Evolutionary conservation across 148 eudicot species (phyloP).

Genomic region (Spergularia marina): DNA sequence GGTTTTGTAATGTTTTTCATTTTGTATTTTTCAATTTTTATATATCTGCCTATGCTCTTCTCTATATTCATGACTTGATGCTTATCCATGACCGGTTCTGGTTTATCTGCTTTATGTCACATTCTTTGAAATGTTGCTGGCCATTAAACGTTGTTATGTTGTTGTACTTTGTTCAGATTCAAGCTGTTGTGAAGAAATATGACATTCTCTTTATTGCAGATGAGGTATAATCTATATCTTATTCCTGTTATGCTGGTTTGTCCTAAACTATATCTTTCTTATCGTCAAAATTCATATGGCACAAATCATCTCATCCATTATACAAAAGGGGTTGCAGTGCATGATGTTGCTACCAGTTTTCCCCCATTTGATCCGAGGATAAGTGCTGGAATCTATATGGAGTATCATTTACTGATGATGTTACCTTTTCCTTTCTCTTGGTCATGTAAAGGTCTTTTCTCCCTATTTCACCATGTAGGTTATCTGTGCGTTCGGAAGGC

Average conservation of each 20-base stretch:
- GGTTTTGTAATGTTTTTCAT: not conserved
- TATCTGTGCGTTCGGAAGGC: slow-evolving; percentile 96
- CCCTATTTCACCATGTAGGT: slow-evolving; percentile 44
- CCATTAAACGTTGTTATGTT: not conserved
- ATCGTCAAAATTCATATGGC: slow-evolving; percentile 4
- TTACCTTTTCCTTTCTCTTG: slow-evolving; percentile 6
- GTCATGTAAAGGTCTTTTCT: slow-evolving; percentile 12
- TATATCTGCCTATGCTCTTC: not conserved
- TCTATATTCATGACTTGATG: not conserved
- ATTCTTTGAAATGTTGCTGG: not conserved
- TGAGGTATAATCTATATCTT: slow-evolving; percentile 53
- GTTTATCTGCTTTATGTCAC: not conserved
- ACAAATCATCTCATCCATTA: not conserved
- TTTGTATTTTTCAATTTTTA: not conserved
- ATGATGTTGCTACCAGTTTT: not conserved
- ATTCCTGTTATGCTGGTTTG: not conserved
- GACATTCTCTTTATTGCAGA: slow-evolving; percentile 94
- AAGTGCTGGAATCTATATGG: not conserved
- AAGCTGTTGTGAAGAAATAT: slow-evolving; percentile 84
- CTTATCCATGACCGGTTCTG: not conserved
- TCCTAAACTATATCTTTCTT: not conserved
- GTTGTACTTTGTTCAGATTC: slow-evolving; percentile 55
- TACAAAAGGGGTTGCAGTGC: not conserved
- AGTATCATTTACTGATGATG: not conserved
- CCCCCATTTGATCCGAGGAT: not conserved